Evolutionary conservation across 495 filamentous ascomycete genomes (phyloP).

Genomic region (Aspergillus sclerotiicarbonarius): DNA sequence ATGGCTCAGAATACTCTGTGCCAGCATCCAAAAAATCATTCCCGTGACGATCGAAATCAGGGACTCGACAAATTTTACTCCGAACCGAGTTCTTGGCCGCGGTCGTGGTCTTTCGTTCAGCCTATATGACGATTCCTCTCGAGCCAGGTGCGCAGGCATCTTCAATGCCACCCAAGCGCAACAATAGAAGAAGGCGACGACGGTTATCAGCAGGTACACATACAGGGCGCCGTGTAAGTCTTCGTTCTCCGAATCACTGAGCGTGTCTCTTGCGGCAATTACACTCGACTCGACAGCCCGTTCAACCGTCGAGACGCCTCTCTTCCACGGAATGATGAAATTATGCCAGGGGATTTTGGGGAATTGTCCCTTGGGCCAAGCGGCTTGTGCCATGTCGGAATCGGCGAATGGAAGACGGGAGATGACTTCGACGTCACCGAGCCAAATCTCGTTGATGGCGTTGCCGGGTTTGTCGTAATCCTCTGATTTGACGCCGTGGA

Average conservation of each 20-base stretch:
- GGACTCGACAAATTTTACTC: not conserved
- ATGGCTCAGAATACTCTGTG: not conserved
- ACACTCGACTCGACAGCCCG: not conserved
- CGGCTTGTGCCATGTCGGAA: constrained; percentile 34
- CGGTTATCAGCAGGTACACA: too few relatives aligned
- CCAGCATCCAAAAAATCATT: not conserved
- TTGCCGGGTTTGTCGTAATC: constrained; percentile 36
- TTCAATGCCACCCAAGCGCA: too few relatives aligned
- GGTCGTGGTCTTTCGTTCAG: not conserved
- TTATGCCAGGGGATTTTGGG: constrained; percentile 45
- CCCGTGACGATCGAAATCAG: not conserved
- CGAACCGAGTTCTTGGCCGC: not conserved
- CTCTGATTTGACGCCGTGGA: constrained; percentile 33
- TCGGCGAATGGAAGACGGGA: constrained; percentile 41
- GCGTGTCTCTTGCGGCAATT: not conserved
- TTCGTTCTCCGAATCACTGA: not conserved
- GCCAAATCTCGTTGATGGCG: constrained; percentile 41
- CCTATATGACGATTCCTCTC: too few relatives aligned
- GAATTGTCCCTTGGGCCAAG: constrained; percentile 28
- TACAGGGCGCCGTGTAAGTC: too few relatives aligned
- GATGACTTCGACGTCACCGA: constrained; percentile 33
- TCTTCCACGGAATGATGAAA: constrained; percentile 41
- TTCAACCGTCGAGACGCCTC: constrained; percentile 8
- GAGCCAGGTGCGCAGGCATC: too few relatives aligned
- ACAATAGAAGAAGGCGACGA: too few relatives aligned